These are phyloP conservation scores for Austroboletus festivus DNA, from an alignment of 768 basidiomycete genomes.

Conservation along the genomic window DNA sequence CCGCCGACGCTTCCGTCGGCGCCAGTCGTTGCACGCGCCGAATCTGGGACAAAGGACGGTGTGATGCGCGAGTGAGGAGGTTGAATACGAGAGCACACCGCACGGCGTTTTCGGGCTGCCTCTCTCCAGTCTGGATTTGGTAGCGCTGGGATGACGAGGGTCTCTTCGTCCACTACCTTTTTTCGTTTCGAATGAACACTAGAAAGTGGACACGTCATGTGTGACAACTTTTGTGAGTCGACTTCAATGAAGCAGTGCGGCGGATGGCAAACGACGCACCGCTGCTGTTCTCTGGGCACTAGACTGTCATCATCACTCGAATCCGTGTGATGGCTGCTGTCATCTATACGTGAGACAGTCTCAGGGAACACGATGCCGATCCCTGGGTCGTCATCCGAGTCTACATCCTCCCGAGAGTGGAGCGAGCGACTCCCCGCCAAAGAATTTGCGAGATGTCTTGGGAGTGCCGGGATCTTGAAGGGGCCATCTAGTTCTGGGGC, in stretches of 20 bases:
- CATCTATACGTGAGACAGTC: constrained; percentile 23
- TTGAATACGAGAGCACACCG: not conserved
- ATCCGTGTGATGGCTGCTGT: constrained; percentile 30
- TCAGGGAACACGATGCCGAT: constrained; percentile 24
- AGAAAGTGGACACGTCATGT: constrained; percentile 5
- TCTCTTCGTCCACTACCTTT: constrained; percentile 35
- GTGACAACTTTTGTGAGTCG: constrained; percentile 68
- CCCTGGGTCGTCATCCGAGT: constrained; percentile 23
- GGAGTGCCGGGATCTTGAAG: constrained; percentile 62
- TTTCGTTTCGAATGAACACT: constrained; percentile 46
- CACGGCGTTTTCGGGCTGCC: constrained; percentile 58
- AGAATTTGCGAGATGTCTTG: constrained; percentile 44
- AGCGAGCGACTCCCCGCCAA: too few relatives aligned
- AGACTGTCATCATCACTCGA: constrained; percentile 68
- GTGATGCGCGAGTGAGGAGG: not conserved
- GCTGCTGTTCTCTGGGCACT: constrained; percentile 59
- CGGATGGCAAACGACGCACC: constrained; percentile 58
- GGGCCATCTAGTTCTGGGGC: constrained; percentile 58
- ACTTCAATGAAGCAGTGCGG: constrained; percentile 38
- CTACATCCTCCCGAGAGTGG: too few relatives aligned
- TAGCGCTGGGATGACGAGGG: constrained; percentile 71
- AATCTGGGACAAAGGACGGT: constrained; percentile 61
- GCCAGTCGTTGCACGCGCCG: constrained; percentile 52
- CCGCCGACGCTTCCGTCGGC: constrained; percentile 75
- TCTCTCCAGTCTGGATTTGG: constrained; percentile 92